A percentile compares a stretch with the other conserved stretches of the same genome.
Evolutionary conservation across 2,329 filamentous ascomycete genomes (phyloP).

Genomic region (Xylariaceae sp.): DNA sequence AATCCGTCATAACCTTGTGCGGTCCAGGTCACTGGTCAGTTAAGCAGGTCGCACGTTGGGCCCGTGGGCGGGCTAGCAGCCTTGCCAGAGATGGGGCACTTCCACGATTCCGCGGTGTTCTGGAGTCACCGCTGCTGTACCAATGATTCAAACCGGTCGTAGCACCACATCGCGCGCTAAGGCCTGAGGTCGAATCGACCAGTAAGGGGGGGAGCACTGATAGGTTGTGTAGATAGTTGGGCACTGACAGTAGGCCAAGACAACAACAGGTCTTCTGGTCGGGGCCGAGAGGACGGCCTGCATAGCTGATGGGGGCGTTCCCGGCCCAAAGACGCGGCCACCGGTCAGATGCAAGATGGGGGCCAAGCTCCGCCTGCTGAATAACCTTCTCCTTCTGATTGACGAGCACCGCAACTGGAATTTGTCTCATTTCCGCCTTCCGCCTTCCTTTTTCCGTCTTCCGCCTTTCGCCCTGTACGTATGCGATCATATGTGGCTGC

Average conservation of each 20-base stretch:
- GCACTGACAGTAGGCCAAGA: slow-evolving; percentile 24
- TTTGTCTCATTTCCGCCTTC: not conserved
- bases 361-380: slow-evolving; percentile 23
- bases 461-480: slow-evolving; percentile 1
- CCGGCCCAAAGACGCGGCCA: slow-evolving; percentile 16
- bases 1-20: slow-evolving; percentile 10
- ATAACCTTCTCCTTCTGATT: slow-evolving; percentile 6
- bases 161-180: slow-evolving; percentile 17
- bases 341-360: slow-evolving; percentile 17
- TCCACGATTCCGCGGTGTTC: slow-evolving; percentile 9
- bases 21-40: slow-evolving; percentile 1
- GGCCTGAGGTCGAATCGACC: slow-evolving; percentile 19
- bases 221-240: slow-evolving; percentile 21
- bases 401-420: slow-evolving; percentile 4
- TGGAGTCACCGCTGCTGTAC: slow-evolving; percentile 10
- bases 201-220: slow-evolving; percentile 15
- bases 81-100: slow-evolving; percentile 13
- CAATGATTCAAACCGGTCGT: slow-evolving; percentile 7
- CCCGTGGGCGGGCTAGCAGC: slow-evolving; percentile 10
- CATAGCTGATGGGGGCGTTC: slow-evolving; percentile 10
- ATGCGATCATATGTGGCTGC: slow-evolving; percentile 3
- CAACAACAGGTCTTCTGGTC: slow-evolving; percentile 16
- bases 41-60: not conserved
- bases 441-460: not conserved
- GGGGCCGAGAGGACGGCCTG: slow-evolving; percentile 19